Evolutionary conservation across 2,329 filamentous ascomycete species (phyloP).

Genomic region (Xylariales sp.): DNA sequence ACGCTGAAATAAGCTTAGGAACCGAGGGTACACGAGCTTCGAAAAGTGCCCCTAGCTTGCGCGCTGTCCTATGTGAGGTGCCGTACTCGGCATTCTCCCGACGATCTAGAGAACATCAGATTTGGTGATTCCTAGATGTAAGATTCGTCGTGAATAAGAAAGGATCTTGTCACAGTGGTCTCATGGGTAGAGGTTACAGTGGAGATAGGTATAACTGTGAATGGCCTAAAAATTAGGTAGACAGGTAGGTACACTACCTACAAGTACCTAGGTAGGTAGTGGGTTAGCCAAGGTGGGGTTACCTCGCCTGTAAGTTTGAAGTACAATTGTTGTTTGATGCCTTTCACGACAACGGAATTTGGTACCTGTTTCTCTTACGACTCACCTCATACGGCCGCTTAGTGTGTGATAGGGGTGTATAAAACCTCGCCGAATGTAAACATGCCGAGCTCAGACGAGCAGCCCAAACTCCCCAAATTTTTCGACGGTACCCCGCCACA

Average conservation of each 20-base stretch:
- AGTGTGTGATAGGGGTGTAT: not conserved
- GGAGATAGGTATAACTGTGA: too few species aligned
- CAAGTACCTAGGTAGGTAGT: not conserved
- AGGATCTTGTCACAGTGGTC: too few species aligned
- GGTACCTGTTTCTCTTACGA: not conserved
- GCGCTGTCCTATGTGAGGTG: conserved; percentile 16
- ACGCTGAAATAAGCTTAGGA: conserved; percentile 17
- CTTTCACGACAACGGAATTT: not conserved
- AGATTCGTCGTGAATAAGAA: too few species aligned
- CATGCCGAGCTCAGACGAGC: conserved; percentile 21
- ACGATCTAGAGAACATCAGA: not conserved
- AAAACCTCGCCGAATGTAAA: not conserved
- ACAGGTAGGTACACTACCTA: too few species aligned
- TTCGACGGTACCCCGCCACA: conserved; percentile 52
- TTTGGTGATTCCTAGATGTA: too few species aligned
- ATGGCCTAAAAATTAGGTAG: not conserved
- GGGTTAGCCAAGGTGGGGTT: conserved; percentile 6
- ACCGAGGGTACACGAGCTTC: conserved; percentile 9
- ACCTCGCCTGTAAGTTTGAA: too few species aligned
- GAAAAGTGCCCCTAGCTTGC: conserved; percentile 24
- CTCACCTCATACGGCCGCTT: not conserved
- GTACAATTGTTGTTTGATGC: too few species aligned
- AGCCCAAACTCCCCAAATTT: conserved; percentile 42
- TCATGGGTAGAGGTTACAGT: too few species aligned
- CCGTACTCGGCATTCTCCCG: conserved; percentile 28